Evolutionary conservation across 2,329 filamentous ascomycete genomes (phyloP).

Genomic region (Fusarium torulosum): DNA sequence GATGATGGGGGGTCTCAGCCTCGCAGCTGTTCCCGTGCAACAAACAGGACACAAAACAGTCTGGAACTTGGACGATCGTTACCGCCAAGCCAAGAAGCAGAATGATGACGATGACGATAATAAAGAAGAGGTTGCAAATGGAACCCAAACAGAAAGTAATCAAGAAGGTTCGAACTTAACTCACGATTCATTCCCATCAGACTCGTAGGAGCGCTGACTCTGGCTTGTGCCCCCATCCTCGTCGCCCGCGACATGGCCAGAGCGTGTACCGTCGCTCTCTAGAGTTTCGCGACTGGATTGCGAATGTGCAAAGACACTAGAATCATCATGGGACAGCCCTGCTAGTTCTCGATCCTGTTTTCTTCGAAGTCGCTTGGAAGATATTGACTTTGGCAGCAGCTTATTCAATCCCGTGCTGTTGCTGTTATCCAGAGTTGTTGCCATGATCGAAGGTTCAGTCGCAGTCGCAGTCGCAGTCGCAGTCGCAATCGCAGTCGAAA

Average conservation of each 20-base stretch:
- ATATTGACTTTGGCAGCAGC: conserved; percentile 66
- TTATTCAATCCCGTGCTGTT: conserved; percentile 59
- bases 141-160: conserved; percentile 3
- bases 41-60: conserved; percentile 12
- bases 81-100: background rate
- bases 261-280: conserved; percentile 51
- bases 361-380: conserved; percentile 62
- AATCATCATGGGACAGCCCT: conserved; percentile 44
- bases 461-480: conserved; percentile 3
- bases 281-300: conserved; percentile 57
- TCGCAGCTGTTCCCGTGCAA: conserved; percentile 34
- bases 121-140: background rate
- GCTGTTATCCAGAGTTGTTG: conserved; percentile 44
- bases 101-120: background rate
- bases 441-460: conserved; percentile 9
- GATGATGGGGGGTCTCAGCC: conserved; percentile 30
- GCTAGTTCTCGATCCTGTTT: conserved; percentile 58
- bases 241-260: conserved; percentile 51
- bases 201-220: conserved; percentile 53
- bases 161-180: conserved; percentile 29
- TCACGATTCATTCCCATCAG: conserved; percentile 51
- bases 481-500: no score
- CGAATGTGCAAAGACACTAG: conserved; percentile 51
- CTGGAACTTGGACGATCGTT: conserved; percentile 6
- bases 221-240: conserved; percentile 52